These are phyloP conservation scores for Debaryomyces subglobosus DNA, from an alignment of 1,139 yeast species.

Conservation along the genomic window DNA sequence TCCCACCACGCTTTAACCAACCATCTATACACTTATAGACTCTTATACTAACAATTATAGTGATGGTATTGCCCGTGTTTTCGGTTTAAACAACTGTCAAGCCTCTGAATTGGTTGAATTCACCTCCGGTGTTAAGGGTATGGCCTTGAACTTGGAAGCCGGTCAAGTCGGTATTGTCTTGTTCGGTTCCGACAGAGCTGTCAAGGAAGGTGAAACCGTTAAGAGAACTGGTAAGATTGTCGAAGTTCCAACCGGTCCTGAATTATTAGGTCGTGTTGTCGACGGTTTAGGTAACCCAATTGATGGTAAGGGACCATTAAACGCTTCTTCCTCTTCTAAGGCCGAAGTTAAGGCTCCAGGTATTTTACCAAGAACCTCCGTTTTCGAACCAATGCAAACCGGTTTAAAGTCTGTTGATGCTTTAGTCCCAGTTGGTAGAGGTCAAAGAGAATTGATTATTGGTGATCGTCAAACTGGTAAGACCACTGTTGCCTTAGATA, in stretches of 20 bases:
- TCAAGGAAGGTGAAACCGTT: conserved; percentile 99
- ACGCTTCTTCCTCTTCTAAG: conserved; percentile 82
- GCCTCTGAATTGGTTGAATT: conserved; percentile 99
- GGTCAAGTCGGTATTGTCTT: conserved; percentile 99
- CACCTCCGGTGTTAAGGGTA: conserved; percentile 99
- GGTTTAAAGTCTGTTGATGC: conserved; percentile 99
- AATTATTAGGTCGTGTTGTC: conserved; percentile 97
- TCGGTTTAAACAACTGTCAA: conserved; percentile 99
- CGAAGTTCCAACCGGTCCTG: conserved; percentile 99
- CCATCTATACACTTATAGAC: conserved; percentile 1
- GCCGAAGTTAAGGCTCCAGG: conserved; percentile 99
- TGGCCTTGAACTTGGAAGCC: conserved; percentile 99
- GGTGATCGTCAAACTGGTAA: conserved; percentile 99
- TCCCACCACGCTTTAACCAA: conserved; percentile 1
- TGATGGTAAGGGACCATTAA: conserved; percentile 99
- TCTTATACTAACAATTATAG: conserved; percentile 45
- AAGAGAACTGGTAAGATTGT: conserved; percentile 99
- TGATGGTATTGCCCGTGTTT: conserved; percentile 99
- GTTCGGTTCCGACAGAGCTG: conserved; percentile 98
- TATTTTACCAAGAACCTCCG: conserved; percentile 99
- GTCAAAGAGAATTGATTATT: conserved; percentile 99
- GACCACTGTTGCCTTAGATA: conserved; percentile 98
- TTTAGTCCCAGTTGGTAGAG: conserved; percentile 99
- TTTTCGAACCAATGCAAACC: conserved; percentile 99
- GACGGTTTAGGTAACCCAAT: conserved; percentile 99